A percentile compares a stretch with the other conserved stretches of the same genome.
Conservation (phyloP, 2,329 filamentous ascomycete species). For the Davidsoniella virescens region DNA sequence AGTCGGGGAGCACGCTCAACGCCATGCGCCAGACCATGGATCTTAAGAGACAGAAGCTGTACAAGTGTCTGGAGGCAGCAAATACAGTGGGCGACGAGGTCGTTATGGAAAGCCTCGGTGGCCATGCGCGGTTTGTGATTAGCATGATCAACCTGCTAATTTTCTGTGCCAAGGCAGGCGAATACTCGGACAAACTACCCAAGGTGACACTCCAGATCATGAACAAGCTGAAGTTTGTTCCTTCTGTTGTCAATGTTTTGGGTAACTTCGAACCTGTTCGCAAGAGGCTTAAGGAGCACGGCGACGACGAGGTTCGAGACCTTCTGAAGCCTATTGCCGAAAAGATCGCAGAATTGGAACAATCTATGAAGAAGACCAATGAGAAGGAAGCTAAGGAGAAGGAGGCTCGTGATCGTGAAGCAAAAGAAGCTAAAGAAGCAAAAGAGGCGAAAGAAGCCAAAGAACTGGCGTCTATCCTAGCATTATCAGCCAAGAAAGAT, state of each 20-base stretch:
- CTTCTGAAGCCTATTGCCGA: slow-evolving; percentile 39
- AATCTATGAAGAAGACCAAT: slow-evolving; percentile 27
- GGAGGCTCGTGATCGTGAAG: slow-evolving; percentile 1
- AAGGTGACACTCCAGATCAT: slow-evolving; percentile 43
- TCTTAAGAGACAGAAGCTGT: slow-evolving; percentile 31
- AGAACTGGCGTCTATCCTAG: not conserved
- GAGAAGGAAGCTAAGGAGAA: slow-evolving; percentile 15
- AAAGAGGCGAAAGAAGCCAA: not conserved
- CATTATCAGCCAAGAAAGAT: not conserved
- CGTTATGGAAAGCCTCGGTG: slow-evolving; percentile 41
- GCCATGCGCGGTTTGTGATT: slow-evolving; percentile 39
- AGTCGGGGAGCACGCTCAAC: slow-evolving; percentile 21
- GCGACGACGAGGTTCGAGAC: slow-evolving; percentile 46
- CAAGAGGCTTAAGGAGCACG: slow-evolving; percentile 46
- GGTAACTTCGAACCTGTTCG: slow-evolving; percentile 47
- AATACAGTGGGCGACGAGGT: slow-evolving; percentile 37
- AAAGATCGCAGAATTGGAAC: slow-evolving; percentile 11
- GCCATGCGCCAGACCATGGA: slow-evolving; percentile 18
- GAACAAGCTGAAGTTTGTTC: slow-evolving; percentile 44
- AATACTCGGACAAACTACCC: slow-evolving; percentile 37
- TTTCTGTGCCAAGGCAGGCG: slow-evolving; percentile 34
- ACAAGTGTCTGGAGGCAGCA: slow-evolving; percentile 35
- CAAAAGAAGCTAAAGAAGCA: not conserved
- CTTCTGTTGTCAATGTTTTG: slow-evolving; percentile 28
- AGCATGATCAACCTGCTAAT: slow-evolving; percentile 38